phyloP scores from a whole-genome alignment of 306 rosid genomes.

The Prunus campanulata region DNA sequence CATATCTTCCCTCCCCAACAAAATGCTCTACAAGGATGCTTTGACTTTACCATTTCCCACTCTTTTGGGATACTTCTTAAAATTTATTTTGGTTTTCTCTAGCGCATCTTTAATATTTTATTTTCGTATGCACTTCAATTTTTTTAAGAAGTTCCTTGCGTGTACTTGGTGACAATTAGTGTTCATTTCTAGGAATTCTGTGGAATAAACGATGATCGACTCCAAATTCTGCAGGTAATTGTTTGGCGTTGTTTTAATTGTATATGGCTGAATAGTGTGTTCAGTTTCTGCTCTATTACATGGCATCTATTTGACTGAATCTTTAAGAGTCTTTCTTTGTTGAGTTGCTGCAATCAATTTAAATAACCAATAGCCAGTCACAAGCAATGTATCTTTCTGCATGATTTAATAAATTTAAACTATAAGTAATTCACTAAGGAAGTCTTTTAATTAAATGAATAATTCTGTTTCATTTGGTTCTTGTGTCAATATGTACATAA shows the following conservation, averaged over 20 bases:
- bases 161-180: constrained; percentile 14
- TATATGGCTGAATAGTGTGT: background rate
- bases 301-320: background rate
- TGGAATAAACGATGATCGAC: constrained; percentile 50
- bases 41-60: background rate
- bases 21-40: background rate
- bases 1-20: background rate
- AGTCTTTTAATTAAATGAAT: background rate
- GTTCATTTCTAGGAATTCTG: constrained; percentile 58
- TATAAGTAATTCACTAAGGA: background rate
- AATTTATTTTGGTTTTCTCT: background rate
- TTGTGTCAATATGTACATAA: background rate
- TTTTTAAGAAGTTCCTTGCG: background rate
- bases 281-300: background rate
- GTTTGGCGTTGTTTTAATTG: constrained; percentile 12
- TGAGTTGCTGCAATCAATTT: background rate
- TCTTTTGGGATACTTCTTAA: constrained; percentile 2
- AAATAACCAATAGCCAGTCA: background rate
- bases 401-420: background rate
- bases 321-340: background rate
- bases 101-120: background rate
- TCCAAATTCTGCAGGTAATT: constrained; percentile 64
- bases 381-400: background rate
- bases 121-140: constrained; percentile 11
- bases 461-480: background rate